Evolutionary conservation across 768 basidiomycete species (phyloP), one percentile per base, ranked within the genome.

Genomic region (Sarcomyxa edulis): DNA sequence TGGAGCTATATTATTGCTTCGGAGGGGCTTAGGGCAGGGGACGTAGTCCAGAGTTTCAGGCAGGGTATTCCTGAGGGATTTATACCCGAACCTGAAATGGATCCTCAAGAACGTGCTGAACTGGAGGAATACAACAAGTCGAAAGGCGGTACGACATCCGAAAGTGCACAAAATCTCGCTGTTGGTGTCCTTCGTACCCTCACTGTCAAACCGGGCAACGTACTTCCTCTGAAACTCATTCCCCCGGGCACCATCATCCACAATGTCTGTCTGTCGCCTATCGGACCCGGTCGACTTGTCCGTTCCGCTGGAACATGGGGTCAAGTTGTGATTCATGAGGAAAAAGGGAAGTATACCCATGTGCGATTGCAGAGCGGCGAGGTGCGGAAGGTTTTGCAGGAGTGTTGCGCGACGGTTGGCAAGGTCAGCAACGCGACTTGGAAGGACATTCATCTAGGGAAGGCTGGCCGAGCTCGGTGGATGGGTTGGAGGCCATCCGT

Each of bases 1-100:
- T 95, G 85, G 81, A 85, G 80, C 53, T 99, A 99, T 56, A 93
- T 99, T 52, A 65, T 98, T 31, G 93, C 96, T 2, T 82, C 88
- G 6, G 91, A 94, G 45, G 92, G 89, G 5, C 62, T 97, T 48
- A 68, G 88, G 27, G 88, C 91, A 5, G 96, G 96, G 1, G 85
- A 94, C 50, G 70, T 78, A 19, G 89, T 98, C 32, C 78, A 87
- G 60, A 88, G 84, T 46, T 98, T 89, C 62, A 70, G 89, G 39
- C 61, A 71, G 41, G 93, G 93, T 21, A 84, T 97, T 32, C 81
- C 92, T 0, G 65, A 78, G 14, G 87, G 78, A 2, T 72, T 88
- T 42, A 73, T 86, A 16, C 76, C 83, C n/a, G 71, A 64, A 0
- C 63, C 73, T 33, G 62, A 65, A 33, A 45, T 48, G 15, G 43